Evolutionary conservation across 257 asterid genomes (phyloP).

Genomic region (Solanum ossicruentum): DNA sequence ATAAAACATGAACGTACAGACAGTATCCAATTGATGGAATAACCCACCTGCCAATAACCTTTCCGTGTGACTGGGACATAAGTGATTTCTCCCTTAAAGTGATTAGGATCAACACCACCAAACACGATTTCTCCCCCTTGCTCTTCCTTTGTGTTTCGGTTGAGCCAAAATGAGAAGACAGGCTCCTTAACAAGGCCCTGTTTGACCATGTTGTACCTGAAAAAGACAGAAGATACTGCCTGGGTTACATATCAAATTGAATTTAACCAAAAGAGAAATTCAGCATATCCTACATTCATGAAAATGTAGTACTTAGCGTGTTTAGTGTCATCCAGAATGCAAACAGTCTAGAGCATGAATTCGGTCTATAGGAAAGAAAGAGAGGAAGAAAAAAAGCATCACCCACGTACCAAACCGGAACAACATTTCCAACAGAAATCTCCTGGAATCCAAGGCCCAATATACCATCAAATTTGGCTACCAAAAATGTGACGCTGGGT

Average conservation of each 20-base stretch:
- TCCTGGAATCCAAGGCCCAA: conserved; percentile 71
- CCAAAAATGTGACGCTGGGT: conserved; percentile 58
- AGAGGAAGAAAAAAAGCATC: neutral
- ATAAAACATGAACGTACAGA: neutral
- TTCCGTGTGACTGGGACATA: conserved; percentile 70
- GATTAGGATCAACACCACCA: conserved; percentile 92
- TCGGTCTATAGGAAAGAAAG: conserved; percentile 4
- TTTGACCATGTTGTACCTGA: conserved; percentile 84
- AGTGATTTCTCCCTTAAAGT: conserved; percentile 73
- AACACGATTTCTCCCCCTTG: conserved; percentile 90
- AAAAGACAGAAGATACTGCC: neutral
- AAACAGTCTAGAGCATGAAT: neutral
- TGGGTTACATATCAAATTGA: neutral
- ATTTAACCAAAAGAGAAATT: neutral
- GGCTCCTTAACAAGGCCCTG: conserved; percentile 87
- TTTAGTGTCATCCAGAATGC: neutral
- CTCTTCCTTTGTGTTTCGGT: conserved; percentile 57
- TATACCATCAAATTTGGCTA: conserved; percentile 71
- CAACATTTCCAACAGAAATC: conserved; percentile 62
- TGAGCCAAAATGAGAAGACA: conserved; percentile 96
- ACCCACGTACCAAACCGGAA: conserved; percentile 55
- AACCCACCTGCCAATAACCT: conserved; percentile 97
- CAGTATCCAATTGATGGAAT: neutral
- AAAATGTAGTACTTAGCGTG: neutral
- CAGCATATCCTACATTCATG: neutral